phyloP scores from a whole-genome alignment of 1,284 basidiomycete genomes.

The Flammula alnicola region DNA sequence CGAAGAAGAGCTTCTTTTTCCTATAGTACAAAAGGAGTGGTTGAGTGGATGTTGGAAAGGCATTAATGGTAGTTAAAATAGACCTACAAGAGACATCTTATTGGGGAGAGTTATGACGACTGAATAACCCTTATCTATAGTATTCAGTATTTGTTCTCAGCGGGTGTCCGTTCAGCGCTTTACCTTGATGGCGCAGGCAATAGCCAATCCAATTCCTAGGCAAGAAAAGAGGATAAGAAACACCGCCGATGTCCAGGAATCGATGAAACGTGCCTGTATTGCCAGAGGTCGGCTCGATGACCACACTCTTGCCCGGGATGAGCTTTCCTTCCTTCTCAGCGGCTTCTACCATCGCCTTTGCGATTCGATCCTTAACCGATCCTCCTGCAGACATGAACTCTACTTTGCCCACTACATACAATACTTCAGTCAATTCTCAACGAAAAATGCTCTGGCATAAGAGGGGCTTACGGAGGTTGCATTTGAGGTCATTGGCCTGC shows the following conservation, averaged over 20 bases:
- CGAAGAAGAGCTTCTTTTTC: constrained; percentile 95
- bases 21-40: constrained; percentile 34
- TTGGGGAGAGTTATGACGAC: constrained; percentile 95
- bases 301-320: constrained; percentile 86
- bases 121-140: constrained; percentile 84
- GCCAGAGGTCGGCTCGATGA: constrained; percentile 94
- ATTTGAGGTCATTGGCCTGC: constrained; percentile 76
- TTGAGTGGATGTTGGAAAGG: neutral
- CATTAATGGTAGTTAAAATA: neutral
- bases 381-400: constrained; percentile 94
- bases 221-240: constrained; percentile 8
- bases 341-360: constrained; percentile 94
- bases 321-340: constrained; percentile 90
- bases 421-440: constrained; percentile 6
- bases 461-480: constrained; percentile 81
- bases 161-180: constrained; percentile 17
- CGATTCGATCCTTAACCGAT: constrained; percentile 95
- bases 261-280: constrained; percentile 78
- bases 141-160: constrained; percentile 67
- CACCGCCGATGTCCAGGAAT: neutral
- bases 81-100: constrained; percentile 87
- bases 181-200: constrained; percentile 93
- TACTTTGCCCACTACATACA: constrained; percentile 77
- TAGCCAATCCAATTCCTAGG: constrained; percentile 86
- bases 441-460: neutral